A percentile compares a stretch with the other conserved stretches of the same genome.
Conservation (phyloP, 2,329 filamentous ascomycete species). For the Chaetomium olivaceum region DNA sequence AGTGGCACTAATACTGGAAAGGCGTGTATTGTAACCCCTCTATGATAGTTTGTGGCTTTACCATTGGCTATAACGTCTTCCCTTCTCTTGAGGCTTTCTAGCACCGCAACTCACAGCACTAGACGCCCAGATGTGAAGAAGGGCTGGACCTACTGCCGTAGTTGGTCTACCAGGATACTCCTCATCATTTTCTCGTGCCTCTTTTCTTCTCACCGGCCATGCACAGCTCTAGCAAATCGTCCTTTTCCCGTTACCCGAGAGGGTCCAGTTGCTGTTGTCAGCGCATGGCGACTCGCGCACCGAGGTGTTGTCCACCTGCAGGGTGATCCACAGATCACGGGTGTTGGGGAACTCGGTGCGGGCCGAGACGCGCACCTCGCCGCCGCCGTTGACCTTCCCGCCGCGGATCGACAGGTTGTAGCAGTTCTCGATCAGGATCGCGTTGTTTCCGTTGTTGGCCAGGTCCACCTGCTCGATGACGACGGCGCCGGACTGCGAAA, state of each 20-base stretch:
- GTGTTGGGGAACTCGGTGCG: constrained; percentile 56
- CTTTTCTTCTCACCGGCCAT: background rate
- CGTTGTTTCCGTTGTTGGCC: constrained; percentile 55
- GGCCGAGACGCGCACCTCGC: constrained; percentile 54
- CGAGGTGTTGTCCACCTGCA: constrained; percentile 51
- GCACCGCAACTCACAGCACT: too few relatives aligned
- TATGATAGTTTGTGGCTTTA: too few relatives aligned
- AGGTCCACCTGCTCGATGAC: constrained; percentile 53
- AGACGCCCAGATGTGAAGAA: too few relatives aligned
- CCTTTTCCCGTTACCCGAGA: constrained; percentile 23
- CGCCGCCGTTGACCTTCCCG: constrained; percentile 55
- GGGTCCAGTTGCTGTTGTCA: constrained; percentile 46
- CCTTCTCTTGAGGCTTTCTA: too few relatives aligned
- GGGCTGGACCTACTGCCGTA: too few relatives aligned
- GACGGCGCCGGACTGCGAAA: constrained; percentile 56
- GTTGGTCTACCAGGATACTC: too few relatives aligned
- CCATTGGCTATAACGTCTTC: too few relatives aligned
- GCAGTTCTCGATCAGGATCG: constrained; percentile 61
- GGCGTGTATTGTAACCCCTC: too few relatives aligned
- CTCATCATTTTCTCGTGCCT: too few relatives aligned
- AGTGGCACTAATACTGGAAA: too few relatives aligned
- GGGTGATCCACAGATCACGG: constrained; percentile 51
- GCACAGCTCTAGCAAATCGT: constrained; percentile 11
- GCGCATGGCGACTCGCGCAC: constrained; percentile 58
- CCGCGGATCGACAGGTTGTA: constrained; percentile 54